Percentiles rank a stretch among this genome's conserved stretches.
These are phyloP conservation scores for Beauveria pseudobassiana DNA, from an alignment of 2,329 filamentous ascomycete species.

Conservation along the genomic window DNA sequence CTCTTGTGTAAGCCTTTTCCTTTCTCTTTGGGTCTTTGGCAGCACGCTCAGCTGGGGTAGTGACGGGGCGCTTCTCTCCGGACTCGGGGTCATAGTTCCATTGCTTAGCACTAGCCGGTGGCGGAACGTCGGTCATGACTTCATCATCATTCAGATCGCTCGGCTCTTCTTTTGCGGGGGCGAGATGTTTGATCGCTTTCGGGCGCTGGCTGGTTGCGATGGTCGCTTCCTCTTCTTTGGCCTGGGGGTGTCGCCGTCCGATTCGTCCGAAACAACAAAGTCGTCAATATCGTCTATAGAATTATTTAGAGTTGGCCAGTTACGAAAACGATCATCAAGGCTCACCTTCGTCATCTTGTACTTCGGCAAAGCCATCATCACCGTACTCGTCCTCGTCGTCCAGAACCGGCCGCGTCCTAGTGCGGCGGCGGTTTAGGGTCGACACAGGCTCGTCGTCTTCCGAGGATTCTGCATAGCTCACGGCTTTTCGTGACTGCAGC, in stretches of 20 bases:
- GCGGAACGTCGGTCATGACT: conserved; percentile 46
- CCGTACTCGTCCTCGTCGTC: conserved; percentile 66
- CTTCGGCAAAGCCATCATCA: conserved; percentile 55
- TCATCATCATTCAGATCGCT: conserved; percentile 47
- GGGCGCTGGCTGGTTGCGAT: conserved; percentile 40
- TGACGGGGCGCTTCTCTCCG: conserved; percentile 28
- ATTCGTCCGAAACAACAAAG: conserved; percentile 83
- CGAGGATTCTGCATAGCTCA: conserved; percentile 82
- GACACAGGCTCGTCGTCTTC: conserved; percentile 69
- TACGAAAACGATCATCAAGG: neutral
- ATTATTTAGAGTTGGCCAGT: neutral
- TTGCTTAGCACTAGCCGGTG: conserved; percentile 68
- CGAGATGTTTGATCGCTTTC: conserved; percentile 56
- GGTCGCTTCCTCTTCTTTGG: conserved; percentile 72
- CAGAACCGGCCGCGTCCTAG: conserved; percentile 49
- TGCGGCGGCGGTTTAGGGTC: conserved; percentile 32
- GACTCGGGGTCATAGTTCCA: conserved; percentile 62
- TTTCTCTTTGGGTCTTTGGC: conserved; percentile 33
- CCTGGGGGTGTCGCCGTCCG: conserved; percentile 53
- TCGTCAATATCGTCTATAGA: conserved; percentile 65
- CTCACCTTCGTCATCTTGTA: conserved; percentile 56
- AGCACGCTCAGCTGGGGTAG: conserved; percentile 23
- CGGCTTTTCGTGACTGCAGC: conserved; percentile 42
- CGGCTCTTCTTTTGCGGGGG: conserved; percentile 29
- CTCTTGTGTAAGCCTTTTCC: conserved; percentile 68